A percentile compares a stretch with the other conserved stretches of the same genome.
Evolutionary conservation across 495 filamentous ascomycete genomes (phyloP).

Genomic region (Antarctomyces pellizariae): DNA sequence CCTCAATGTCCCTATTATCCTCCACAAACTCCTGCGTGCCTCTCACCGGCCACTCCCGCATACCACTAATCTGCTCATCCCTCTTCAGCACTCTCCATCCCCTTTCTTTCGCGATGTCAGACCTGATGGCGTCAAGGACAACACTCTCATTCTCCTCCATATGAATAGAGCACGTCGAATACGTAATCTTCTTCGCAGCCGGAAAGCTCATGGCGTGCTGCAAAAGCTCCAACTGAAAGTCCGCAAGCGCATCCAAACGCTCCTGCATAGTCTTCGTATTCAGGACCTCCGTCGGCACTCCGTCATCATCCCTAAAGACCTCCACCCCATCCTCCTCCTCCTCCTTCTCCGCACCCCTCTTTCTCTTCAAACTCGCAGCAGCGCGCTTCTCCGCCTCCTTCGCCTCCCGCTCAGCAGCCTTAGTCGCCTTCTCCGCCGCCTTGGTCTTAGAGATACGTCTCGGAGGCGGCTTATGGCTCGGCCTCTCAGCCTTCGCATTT

Average conservation of each 20-base stretch:
- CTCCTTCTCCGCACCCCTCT: slow-evolving; percentile 9
- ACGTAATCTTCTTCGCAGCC: slow-evolving; percentile 51
- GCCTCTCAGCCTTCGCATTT: too few species aligned
- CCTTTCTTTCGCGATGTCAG: slow-evolving; percentile 33
- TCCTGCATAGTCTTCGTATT: slow-evolving; percentile 22
- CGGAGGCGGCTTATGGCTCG: neutral
- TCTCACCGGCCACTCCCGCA: slow-evolving; percentile 48
- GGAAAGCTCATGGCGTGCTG: slow-evolving; percentile 71
- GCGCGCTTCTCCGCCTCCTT: slow-evolving; percentile 15
- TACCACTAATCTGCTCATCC: slow-evolving; percentile 42
- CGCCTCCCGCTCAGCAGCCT: slow-evolving; percentile 12
- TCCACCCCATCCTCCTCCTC: slow-evolving; percentile 14
- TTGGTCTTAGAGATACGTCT: slow-evolving; percentile 7
- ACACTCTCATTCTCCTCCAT: slow-evolving; percentile 73
- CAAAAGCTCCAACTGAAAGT: slow-evolving; percentile 54
- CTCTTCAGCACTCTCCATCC: slow-evolving; percentile 59
- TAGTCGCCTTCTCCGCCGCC: slow-evolving; percentile 8
- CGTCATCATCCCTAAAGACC: slow-evolving; percentile 25
- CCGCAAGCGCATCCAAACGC: slow-evolving; percentile 46
- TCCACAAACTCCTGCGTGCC: slow-evolving; percentile 25
- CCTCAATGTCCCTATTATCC: slow-evolving; percentile 12
- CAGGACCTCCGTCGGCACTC: slow-evolving; percentile 13
- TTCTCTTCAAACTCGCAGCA: slow-evolving; percentile 5
- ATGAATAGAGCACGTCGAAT: slow-evolving; percentile 82
- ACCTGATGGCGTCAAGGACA: slow-evolving; percentile 40